Base-by-base conservation (phyloP, 73 alveolate genomes). In the Paraurostyla sp. region DNA sequence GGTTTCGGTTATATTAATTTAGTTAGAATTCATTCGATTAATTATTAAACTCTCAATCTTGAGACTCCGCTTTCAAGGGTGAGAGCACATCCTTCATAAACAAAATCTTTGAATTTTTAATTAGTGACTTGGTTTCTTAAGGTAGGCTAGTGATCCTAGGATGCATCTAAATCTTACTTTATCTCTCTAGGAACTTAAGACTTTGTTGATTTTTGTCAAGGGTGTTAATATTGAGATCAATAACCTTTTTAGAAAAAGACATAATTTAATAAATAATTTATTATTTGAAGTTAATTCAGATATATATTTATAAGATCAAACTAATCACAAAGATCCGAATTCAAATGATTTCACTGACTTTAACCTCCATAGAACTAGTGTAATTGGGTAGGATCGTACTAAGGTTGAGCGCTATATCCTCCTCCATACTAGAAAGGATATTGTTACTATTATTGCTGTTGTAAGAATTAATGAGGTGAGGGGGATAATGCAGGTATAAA, bases 381-480 rank as follows among this genome's bases (percentile, higher is more conserved):
- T 36, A 65, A 13, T 40, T 65, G 82, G 41, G 22, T 65, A 13
- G 82, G 82, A 30, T 65, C 82, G 58, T 36, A 65, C 42, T 38
- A 65, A 2, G 42, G 16, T 1, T 13, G 9, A 9, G 36, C 9
- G 4, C 27, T 4, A n/a, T 13, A 13, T 54, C 23, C 15, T 6
- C 23, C 15, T 18, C 23, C 13, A 13, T 54, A 18, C 69, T 18
- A 4, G 69, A 54, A 54, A 20, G 9, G 30, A 54, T 27, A 54
- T 4, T 54, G 69, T n/a, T 73, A 45, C 51, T 73, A 73, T 50
- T 73, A 48, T 73, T 73, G 86, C 43, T 22, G 41, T 16, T 13
- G 41, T 15, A 35, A n/a, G n/a, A n/a, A n/a, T 25, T 73, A 48
- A 27, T 73, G 86, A 45, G 86, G 86, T 23, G 86, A 73, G 0